Percentiles rank a stretch among this genome's conserved stretches.
Conservation (phyloP, 805 yeast genomes). For the Metschnikowia dekortorum region DNA sequence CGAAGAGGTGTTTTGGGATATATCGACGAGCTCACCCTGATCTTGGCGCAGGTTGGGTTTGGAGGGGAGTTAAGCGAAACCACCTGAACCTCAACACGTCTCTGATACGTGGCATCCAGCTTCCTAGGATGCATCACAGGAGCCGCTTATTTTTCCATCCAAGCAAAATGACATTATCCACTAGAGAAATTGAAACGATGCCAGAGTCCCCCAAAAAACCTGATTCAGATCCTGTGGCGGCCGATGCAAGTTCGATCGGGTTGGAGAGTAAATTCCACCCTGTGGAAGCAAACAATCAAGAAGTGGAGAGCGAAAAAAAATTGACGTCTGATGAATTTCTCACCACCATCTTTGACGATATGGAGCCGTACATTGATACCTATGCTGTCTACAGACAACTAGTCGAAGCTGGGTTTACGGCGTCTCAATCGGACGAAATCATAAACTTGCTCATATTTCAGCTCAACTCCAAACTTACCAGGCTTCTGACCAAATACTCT, state of each 20-base stretch:
- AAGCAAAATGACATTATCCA: background rate
- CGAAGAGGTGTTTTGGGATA: background rate
- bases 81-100: background rate
- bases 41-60: background rate
- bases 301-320: constrained; percentile 5
- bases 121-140: background rate
- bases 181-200: background rate
- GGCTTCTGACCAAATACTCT: constrained; percentile 44
- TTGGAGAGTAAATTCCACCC: background rate
- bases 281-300: background rate
- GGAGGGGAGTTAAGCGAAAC: background rate
- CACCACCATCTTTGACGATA: constrained; percentile 55
- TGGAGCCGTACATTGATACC: constrained; percentile 44
- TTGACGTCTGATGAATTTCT: constrained; percentile 25
- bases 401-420: constrained; percentile 52
- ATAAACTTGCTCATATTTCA: constrained; percentile 46
- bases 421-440: constrained; percentile 56
- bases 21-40: background rate
- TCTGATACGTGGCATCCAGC: background rate
- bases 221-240: background rate
- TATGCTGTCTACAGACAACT: constrained; percentile 54
- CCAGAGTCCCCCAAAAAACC: background rate
- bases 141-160: background rate
- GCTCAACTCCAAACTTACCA: constrained; percentile 37
- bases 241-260: background rate